phyloP scores from a whole-genome alignment of 306 rosid genomes.

The Casuarina cunninghamiana region DNA sequence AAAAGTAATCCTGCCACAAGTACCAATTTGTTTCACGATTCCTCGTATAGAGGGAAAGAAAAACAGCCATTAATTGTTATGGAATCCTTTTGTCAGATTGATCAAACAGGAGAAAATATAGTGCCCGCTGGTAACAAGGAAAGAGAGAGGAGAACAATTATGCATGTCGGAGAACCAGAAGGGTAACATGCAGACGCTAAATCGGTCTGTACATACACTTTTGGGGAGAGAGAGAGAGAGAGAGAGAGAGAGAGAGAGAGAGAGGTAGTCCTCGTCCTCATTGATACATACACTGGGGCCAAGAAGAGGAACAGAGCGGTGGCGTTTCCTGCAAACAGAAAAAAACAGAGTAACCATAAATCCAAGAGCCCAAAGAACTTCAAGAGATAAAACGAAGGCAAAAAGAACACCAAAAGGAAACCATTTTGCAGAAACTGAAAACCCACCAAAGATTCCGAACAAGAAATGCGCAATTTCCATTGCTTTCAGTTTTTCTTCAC shows the following conservation, averaged over 20 bases:
- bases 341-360: constrained; percentile 8
- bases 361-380: not conserved
- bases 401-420: not conserved
- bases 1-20: constrained; percentile 64
- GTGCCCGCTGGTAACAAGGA: too few species aligned
- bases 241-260: too few species aligned
- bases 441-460: constrained; percentile 79
- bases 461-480: constrained; percentile 65
- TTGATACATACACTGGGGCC: constrained; percentile 64
- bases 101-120: too few species aligned
- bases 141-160: too few species aligned
- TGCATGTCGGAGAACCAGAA: too few species aligned
- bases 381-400: not conserved
- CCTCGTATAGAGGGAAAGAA: not conserved
- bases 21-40: not conserved
- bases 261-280: not conserved
- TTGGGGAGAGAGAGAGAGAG: too few species aligned
- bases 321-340: constrained; percentile 60
- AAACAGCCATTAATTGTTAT: not conserved
- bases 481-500: not conserved
- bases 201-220: too few species aligned
- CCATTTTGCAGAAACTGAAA: not conserved
- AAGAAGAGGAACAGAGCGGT: constrained; percentile 90
- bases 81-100: too few species aligned
- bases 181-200: too few species aligned